Evolutionary conservation across 768 basidiomycete genomes (phyloP), one percentile per base, ranked within the genome.

Genomic region (Boletus huronensis): DNA sequence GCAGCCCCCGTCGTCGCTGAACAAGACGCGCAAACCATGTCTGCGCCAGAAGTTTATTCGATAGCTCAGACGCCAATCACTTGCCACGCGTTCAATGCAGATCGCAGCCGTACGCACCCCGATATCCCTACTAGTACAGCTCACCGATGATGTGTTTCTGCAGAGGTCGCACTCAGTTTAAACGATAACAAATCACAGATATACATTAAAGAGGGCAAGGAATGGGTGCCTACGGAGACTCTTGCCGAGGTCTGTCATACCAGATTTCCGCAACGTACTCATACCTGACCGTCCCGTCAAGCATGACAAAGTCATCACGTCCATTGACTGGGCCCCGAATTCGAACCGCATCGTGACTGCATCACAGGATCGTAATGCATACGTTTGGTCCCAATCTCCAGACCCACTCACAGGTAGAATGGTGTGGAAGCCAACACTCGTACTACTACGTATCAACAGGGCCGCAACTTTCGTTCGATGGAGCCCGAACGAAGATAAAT

Each of bases 301-400:
- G 94, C 97, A 99, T 75, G 97, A 99, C 77, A 98, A 98, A 74
- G 75, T 87, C 54, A 89, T 99, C 74, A 98, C 96, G 3, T 94
- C 93, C 52, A 97, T 99, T 70, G 95, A 98, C 70, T 99, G 97
- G 97, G 97, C 95, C 13, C 94, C 95, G 17, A 82, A 83, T 61
- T 93, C 97, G 44, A 98, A 98, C 74, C 88, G 92, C 42, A 96
- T 99, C 74, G 96, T 99, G 25, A 98, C 97, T 13, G 92, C 93
- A 63, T 96, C 95, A n/a, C 96, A 99, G 70, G 97, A 99, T 69
- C 79, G 97, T 50, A 99, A 99, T 69, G 96, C 97, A 35, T 99
- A 99, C 66, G 97, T 99, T 31, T 99, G 97, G 97, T 87, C 92
- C 51, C 85, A 89, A 67, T 82, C 82, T 9, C 77, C 82, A 28